A percentile compares a stretch with the other conserved stretches of the same genome.
Evolutionary conservation across 2,329 filamentous ascomycete genomes (phyloP).

Genomic region (Byssoonygena ceratinophila): DNA sequence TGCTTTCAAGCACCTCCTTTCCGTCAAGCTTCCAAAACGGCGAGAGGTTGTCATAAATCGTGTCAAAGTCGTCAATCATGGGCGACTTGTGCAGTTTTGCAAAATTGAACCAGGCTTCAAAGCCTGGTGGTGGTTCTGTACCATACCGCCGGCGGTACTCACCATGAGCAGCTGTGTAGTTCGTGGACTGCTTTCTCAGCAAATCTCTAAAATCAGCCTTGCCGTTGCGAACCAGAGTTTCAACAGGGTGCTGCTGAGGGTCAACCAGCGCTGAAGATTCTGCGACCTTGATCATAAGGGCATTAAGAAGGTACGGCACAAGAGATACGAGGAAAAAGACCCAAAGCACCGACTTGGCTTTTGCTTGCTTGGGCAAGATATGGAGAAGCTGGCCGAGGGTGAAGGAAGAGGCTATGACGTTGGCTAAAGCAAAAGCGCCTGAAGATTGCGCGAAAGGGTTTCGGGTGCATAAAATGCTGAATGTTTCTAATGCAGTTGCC

Average conservation of each 20-base stretch:
- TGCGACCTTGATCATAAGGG: neutral
- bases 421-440: neutral
- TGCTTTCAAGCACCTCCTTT: constrained; percentile 3
- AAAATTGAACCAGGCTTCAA: constrained; percentile 12
- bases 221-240: constrained; percentile 1
- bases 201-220: constrained; percentile 1
- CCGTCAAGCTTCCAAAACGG: constrained; percentile 12
- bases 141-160: constrained; percentile 11
- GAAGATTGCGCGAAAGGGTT: constrained; percentile 11
- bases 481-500: constrained; percentile 8
- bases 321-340: constrained; percentile 2
- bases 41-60: constrained; percentile 7
- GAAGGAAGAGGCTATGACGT: constrained; percentile 5
- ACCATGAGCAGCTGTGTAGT: constrained; percentile 5
- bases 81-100: constrained; percentile 9
- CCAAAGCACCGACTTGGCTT: constrained; percentile 7
- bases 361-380: constrained; percentile 8
- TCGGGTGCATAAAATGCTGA: constrained; percentile 7
- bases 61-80: constrained; percentile 14
- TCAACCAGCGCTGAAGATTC: neutral
- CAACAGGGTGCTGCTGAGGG: constrained; percentile 5
- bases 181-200: constrained; percentile 7
- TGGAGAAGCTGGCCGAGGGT: constrained; percentile 8
- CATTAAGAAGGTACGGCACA: constrained; percentile 7
- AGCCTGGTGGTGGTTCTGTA: constrained; percentile 10